Evolutionary conservation across 1,284 basidiomycete genomes (phyloP), one percentile per base, ranked within the genome.

Genomic region (Naganishia liquefaciens): DNA sequence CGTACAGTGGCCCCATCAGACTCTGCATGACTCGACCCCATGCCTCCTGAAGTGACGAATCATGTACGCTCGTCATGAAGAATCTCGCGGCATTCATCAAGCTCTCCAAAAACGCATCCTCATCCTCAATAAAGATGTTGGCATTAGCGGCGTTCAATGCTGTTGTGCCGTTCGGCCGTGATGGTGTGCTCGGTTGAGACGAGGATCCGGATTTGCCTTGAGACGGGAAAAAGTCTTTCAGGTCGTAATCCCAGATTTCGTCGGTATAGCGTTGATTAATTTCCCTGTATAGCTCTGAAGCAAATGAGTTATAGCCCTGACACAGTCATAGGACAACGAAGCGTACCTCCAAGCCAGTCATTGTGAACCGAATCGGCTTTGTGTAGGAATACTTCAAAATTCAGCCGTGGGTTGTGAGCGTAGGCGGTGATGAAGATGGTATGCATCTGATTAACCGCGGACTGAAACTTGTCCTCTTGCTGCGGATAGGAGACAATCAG

Each of bases 321-420:
- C n/a, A 6, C 13, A 25, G 40, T 62, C 10, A 0, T n/a, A 3
- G 2, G 17, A 9, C 43, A 3, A 19, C 13, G 19, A 9, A 28
- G 25, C 51, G 5, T 23, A 63, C 51, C 53, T 49, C 89, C 86
- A 72, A 92, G 88, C 76, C 96, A 94, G 72, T 97, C 95, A 70
- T 94, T 92, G 63, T 90, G 88, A 65, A 95, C 80, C 46, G 88
- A 89, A 77, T 98, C 95, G 19, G 92, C 88, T 79, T 99, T 99
- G 81, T 99, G 95, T 19, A 97, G 89, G 73, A 99, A 97, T 27
- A 98, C 87, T 76, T 96, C 92, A 51, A 98, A 84, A 67, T 88
- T 87, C 67, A 95, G 86, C 50, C 83, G 81, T 6, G 88, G 89
- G 73, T 93, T 93, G 52, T 87, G 84, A 46, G 87, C 83, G 73